Percentiles rank a stretch among this genome's conserved stretches.
These are phyloP conservation scores for Teunomyces aglyptinius DNA, from an alignment of 805 yeast genomes.

Conservation along the genomic window DNA sequence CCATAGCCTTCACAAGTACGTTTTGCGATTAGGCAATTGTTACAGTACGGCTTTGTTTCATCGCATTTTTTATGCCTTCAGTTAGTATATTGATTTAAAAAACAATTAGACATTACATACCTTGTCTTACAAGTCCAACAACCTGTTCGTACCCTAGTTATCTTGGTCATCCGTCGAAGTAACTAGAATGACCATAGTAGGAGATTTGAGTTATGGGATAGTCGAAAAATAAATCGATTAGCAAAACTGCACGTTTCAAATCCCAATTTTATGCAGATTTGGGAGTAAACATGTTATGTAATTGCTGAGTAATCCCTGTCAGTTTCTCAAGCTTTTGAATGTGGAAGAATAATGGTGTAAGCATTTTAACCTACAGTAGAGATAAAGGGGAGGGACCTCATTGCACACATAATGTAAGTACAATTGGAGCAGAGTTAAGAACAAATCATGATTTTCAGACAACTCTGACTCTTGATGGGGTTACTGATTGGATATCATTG, in stretches of 20 bases:
- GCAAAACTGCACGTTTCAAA: neutral
- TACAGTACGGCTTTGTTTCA: conserved; percentile 51
- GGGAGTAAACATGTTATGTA: no score
- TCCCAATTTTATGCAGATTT: no score
- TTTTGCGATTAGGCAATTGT: conserved; percentile 45
- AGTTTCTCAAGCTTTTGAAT: no score
- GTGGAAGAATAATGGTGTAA: no score
- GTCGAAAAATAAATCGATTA: neutral
- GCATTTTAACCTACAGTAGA: no score
- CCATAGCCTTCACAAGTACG: conserved; percentile 52
- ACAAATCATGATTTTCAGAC: no score
- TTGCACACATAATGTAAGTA: no score
- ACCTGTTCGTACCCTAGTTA: conserved; percentile 53
- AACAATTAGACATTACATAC: conserved; percentile 23
- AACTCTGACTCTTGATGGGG: no score
- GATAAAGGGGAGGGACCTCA: no score
- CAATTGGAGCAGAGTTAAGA: no score
- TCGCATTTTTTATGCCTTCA: conserved; percentile 54
- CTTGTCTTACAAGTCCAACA: conserved; percentile 58
- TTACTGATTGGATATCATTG: no score
- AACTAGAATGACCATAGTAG: neutral
- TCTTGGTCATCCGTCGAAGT: conserved; percentile 28
- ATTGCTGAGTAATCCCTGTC: no score
- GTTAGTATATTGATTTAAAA: conserved; percentile 10
- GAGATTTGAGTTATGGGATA: neutral